A percentile compares a stretch with the other conserved stretches of the same genome.
Conservation (phyloP, 441 rosid species). For the Jatropha multifida region DNA sequence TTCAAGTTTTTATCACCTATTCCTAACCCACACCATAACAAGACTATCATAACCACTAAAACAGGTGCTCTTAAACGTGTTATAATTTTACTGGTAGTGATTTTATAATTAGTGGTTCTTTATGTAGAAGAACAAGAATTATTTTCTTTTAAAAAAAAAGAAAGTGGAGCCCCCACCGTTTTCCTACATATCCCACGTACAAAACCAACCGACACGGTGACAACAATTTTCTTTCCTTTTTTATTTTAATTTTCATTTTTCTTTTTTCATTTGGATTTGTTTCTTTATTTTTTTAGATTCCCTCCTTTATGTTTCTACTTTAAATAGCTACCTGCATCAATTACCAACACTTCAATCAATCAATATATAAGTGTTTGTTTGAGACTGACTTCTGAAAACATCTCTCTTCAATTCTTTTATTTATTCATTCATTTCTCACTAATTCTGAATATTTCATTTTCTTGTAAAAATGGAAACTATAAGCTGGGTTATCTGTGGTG, state of each 20-base stretch:
- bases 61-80: too few species aligned
- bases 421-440: background rate
- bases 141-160: background rate
- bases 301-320: background rate
- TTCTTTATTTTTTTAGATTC: background rate
- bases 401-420: background rate
- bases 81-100: background rate
- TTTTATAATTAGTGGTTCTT: background rate
- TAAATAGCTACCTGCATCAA: background rate
- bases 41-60: too few species aligned
- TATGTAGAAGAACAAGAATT: background rate
- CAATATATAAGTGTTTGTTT: background rate
- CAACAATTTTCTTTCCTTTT: background rate
- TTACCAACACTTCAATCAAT: background rate
- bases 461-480: background rate
- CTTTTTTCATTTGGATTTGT: too few species aligned
- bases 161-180: constrained; percentile 4
- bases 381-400: background rate
- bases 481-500: background rate
- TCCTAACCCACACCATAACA: background rate
- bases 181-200: background rate
- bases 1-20: background rate
- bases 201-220: constrained; percentile 9
- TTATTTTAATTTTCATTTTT: background rate
- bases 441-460: too few species aligned